Evolutionary conservation across 1,139 yeast species (phyloP).

Genomic region (Ogataea hybrid): DNA sequence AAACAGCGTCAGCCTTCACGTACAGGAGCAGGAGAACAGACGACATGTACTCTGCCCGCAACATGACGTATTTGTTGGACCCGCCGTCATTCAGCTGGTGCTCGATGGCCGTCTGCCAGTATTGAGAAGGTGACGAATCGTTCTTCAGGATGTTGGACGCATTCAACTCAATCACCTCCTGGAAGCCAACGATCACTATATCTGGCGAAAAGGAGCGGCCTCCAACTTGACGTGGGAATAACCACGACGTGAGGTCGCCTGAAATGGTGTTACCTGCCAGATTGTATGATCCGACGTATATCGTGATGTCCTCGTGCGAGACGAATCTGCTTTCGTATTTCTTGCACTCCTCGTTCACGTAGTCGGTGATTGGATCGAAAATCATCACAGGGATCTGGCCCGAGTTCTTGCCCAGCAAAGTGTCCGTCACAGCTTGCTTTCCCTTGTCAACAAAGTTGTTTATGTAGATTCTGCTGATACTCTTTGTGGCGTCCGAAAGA

Average conservation of each 20-base stretch:
- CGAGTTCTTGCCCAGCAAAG: slow-evolving; percentile 75
- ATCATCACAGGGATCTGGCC: slow-evolving; percentile 69
- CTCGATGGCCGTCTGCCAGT: slow-evolving; percentile 61
- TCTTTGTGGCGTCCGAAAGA: slow-evolving; percentile 90
- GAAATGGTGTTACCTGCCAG: slow-evolving; percentile 68
- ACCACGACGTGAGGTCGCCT: slow-evolving; percentile 69
- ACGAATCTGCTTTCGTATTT: slow-evolving; percentile 57
- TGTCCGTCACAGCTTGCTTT: slow-evolving; percentile 84
- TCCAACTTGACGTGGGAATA: slow-evolving; percentile 66
- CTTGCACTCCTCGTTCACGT: slow-evolving; percentile 60
- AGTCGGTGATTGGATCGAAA: slow-evolving; percentile 87
- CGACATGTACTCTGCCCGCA: slow-evolving; percentile 86
- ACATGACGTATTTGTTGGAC: slow-evolving; percentile 51
- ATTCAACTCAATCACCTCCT: slow-evolving; percentile 87
- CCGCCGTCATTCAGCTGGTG: slow-evolving; percentile 50
- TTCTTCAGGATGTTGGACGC: slow-evolving; percentile 79
- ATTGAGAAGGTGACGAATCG: slow-evolving; percentile 59
- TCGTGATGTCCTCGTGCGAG: slow-evolving; percentile 52
- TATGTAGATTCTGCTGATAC: slow-evolving; percentile 92
- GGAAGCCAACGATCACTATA: slow-evolving; percentile 82
- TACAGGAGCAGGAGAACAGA: slow-evolving; percentile 74
- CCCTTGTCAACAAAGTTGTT: slow-evolving; percentile 93
- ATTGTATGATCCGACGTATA: slow-evolving; percentile 86
- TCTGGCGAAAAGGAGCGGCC: slow-evolving; percentile 51
- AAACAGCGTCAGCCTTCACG: slow-evolving; percentile 53